phyloP scores from a whole-genome alignment of 2,329 filamentous ascomycete genomes.

The Fusarium sp. region DNA sequence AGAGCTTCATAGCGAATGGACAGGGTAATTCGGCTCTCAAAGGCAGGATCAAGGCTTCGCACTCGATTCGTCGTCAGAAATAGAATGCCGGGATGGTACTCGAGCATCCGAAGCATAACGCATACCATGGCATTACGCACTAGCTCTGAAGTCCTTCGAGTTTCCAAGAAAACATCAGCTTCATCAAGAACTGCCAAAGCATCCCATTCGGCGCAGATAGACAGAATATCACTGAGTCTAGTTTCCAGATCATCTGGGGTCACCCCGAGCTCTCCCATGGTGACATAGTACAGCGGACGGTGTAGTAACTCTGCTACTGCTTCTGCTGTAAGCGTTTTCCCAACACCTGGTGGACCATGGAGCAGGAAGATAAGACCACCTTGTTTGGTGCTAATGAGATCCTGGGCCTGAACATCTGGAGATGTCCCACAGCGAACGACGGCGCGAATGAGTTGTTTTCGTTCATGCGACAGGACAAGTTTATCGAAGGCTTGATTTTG shows the following conservation, averaged over 20 bases:
- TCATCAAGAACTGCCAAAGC: constrained; percentile 55
- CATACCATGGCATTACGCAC: constrained; percentile 39
- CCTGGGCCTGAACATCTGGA: not conserved
- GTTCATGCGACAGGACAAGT: constrained; percentile 4
- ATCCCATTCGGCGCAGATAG: constrained; percentile 51
- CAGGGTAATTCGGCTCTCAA: constrained; percentile 59
- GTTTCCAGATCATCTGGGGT: not conserved
- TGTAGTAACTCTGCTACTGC: constrained; percentile 37
- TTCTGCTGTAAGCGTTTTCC: constrained; percentile 57
- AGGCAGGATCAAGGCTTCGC: constrained; percentile 55
- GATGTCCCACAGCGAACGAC: not conserved
- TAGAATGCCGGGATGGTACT: constrained; percentile 54
- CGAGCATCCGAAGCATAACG: constrained; percentile 46
- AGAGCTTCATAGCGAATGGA: constrained; percentile 50
- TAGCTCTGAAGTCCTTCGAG: constrained; percentile 42
- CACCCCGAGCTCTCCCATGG: constrained; percentile 12
- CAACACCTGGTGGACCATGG: constrained; percentile 50
- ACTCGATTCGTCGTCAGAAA: constrained; percentile 58
- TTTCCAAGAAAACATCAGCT: constrained; percentile 54
- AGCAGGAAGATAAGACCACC: constrained; percentile 52
- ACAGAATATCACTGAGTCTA: constrained; percentile 4
- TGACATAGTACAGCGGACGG: constrained; percentile 20
- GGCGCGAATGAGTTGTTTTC: not conserved
- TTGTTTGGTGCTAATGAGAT: constrained; percentile 3
- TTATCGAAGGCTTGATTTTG: not conserved